Conservation (phyloP, 2,329 filamentous ascomycete genomes). For the Beauveria varroae region DNA sequence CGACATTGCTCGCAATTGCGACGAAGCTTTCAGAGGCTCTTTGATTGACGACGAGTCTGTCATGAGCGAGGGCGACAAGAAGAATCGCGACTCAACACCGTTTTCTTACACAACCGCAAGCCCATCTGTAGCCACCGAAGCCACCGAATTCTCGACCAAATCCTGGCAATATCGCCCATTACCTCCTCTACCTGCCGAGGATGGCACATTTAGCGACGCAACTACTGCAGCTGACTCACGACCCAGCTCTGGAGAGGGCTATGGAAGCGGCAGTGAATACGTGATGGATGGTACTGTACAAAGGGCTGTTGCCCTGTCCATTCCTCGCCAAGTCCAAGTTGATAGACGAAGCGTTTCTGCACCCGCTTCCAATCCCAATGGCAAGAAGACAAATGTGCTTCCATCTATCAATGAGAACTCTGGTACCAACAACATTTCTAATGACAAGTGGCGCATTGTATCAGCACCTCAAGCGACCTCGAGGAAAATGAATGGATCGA, state of each 20-base stretch:
- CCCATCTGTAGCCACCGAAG: conserved; percentile 21
- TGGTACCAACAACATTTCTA: conserved; percentile 14
- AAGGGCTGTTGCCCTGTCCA: conserved; percentile 23
- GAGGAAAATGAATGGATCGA: conserved; percentile 24
- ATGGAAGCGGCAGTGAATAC: conserved; percentile 16
- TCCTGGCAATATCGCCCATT: conserved; percentile 43
- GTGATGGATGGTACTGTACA: conserved; percentile 20
- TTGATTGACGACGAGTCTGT: conserved; percentile 34
- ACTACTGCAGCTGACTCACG: conserved; percentile 17
- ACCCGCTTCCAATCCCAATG: conserved; percentile 37
- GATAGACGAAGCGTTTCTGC: conserved; percentile 45
- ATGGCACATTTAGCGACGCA: conserved; percentile 15
- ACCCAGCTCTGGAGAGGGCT: conserved; percentile 20
- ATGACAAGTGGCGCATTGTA: conserved; percentile 36
- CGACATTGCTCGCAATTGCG: conserved; percentile 82
- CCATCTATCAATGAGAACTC: conserved; percentile 43
- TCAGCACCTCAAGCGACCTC: conserved; percentile 36
- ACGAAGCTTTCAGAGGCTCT: conserved; percentile 79
- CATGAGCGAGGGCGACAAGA: conserved; percentile 24
- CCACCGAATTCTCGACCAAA: conserved; percentile 22
- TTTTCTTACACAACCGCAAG: conserved; percentile 35
- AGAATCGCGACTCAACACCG: conserved; percentile 30
- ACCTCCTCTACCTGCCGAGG: conserved; percentile 38
- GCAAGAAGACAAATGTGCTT: conserved; percentile 31
- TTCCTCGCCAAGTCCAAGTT: conserved; percentile 25